Percentiles rank a stretch among this genome's conserved stretches.
These are phyloP conservation scores for Talaromyces sp. DNA, from an alignment of 2,329 filamentous ascomycete species.

Conservation along the genomic window DNA sequence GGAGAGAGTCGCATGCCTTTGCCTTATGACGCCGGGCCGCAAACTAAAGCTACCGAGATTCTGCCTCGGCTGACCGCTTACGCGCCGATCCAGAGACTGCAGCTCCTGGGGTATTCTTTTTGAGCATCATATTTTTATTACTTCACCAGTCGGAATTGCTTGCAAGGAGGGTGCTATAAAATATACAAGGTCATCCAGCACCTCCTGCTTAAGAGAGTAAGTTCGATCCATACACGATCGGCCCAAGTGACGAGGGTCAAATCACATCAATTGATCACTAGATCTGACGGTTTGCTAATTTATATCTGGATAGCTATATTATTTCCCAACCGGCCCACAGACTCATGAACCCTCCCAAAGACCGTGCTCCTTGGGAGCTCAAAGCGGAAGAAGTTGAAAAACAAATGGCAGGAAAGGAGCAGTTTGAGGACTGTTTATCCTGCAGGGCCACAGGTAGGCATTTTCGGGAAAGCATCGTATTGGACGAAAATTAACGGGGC, in stretches of 20 bases:
- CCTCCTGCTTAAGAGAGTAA: neutral
- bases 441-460: slow-evolving; percentile 67
- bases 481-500: neutral
- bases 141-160: neutral
- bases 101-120: neutral
- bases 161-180: neutral
- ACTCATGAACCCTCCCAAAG: slow-evolving; percentile 39
- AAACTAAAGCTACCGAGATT: neutral
- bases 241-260: neutral
- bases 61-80: neutral
- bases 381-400: slow-evolving; percentile 59
- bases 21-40: slow-evolving; percentile 15
- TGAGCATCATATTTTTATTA: neutral
- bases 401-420: slow-evolving; percentile 37
- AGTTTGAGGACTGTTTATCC: slow-evolving; percentile 60
- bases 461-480: neutral
- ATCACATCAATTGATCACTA: neutral
- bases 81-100: neutral
- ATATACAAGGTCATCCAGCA: neutral
- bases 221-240: neutral
- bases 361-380: slow-evolving; percentile 49
- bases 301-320: neutral
- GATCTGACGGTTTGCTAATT: neutral
- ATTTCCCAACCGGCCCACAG: too few relatives aligned
- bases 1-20: slow-evolving; percentile 8